Base-by-base conservation (phyloP, 345 rosid species). In the Passiflora organensis region DNA sequence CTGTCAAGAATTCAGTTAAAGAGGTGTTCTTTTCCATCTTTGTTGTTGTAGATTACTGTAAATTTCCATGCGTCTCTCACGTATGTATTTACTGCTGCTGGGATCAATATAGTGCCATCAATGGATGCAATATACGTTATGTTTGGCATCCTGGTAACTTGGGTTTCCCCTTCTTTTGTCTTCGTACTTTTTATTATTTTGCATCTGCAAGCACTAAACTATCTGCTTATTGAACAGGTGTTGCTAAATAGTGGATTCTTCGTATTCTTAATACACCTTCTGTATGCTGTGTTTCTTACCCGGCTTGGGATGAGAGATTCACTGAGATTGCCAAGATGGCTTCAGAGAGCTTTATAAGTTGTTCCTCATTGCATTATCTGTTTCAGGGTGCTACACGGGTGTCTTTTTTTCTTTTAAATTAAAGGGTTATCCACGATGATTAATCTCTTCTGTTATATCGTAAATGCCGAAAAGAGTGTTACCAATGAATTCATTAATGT, bases 1-100 rank as follows among this genome's bases (percentile, higher is more conserved):
- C 19, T 43, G 6, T 50, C 10, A 13, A 20, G 22, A 48, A 18
- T 57, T 42, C 6, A 32, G 60, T 67, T 28, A 56, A 59, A 36
- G 13, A 12, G 2, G 34, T n/a, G n/a, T 8, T 28, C 34, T 28
- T 28, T 42, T 53, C 47, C 51, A 46, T 48, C 34, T 20, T 44
- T 46, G 73, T 53, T 66, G n/a, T 60, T 69, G 72, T 72, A 91
- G 98, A 91, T 91, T 76, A 91, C 96, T 32, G 65, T 86, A 72
- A 88, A 84, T 73, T 85, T 91, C 51, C 93, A 91, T 52, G 91
- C 98, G 42, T 79, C 95, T 34, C 83, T 86, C 65, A 63, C 85
- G 1, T 77, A 72, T 68, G 57, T 84, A 55, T 86, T 86, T 71
- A 64, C 90, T 48, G 87, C 96, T 55, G 59, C 72, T 48, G 95